Evolutionary conservation across 768 basidiomycete genomes (phyloP), one percentile per base, ranked within the genome.

Genomic region (Leccinum subgranulosum): DNA sequence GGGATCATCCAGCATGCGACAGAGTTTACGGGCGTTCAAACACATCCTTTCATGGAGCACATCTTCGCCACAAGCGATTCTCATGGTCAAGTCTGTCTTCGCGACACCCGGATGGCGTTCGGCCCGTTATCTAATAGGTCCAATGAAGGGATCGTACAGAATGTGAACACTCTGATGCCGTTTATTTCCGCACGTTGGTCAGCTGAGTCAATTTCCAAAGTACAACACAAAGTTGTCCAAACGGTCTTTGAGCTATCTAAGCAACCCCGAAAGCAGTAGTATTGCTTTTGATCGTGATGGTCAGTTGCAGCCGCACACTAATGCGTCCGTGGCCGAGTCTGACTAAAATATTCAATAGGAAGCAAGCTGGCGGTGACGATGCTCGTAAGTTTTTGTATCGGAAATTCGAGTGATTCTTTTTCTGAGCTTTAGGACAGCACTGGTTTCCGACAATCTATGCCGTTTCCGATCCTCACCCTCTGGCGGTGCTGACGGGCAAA

Each of bases 21-120:
- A 47, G 86, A 88, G 64, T 81, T 87, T 53, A 86, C 86, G 0
- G 81, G 83, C 41, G 81, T 86, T 6, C 79, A 84, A 61, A 85
- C 80, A 53, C 88, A 92, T 65, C 90, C 90, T 12, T 66, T 60
- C 29, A 82, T 86, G 76, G 83, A 86, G 36, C 77, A 90, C 61
- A 66, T 90, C 49, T 91, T 92, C 60, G 80, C 79, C 6, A 87
- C 85, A 3, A 82, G 84, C 55, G 86, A 90, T 60, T 73, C 66
- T 11, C 70, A 65, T 15, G 88, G 90, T 4, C 70, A 72, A 23
- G 84, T 90, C 3, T 83, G 79, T 61, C 80, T 92, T 56, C 82
- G 87, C 15, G 90, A 92, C 69, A 73, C 75, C 15, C 77, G 90
- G 12, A 90, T 90, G 86, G 81, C 87, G 0, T 92, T 90, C 69